Conservation (phyloP, 148 eudicot species). For the Vaccinium myrtillus region DNA sequence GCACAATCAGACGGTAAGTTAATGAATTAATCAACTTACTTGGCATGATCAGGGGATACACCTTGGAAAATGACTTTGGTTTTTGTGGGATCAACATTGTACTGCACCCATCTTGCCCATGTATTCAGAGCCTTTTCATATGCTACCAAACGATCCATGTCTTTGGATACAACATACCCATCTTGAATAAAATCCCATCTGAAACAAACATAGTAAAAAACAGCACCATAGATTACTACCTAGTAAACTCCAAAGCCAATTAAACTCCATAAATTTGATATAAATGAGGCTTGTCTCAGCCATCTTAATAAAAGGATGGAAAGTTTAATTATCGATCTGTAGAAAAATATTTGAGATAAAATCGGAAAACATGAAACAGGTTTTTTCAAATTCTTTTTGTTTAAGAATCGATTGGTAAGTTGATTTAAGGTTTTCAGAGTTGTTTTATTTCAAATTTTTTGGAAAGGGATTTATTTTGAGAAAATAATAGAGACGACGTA, state of each 20-base stretch:
- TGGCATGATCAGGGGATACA: slow-evolving; percentile 65
- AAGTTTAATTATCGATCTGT: not conserved
- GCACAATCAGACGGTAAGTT: too few species aligned
- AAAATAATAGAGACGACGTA: too few species aligned
- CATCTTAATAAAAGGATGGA: not conserved
- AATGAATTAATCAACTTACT: slow-evolving; percentile 31
- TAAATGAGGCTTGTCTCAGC: too few species aligned
- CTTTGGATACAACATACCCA: slow-evolving; percentile 32
- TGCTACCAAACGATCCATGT: slow-evolving; percentile 56
- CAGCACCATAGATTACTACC: not conserved
- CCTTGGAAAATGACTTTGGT: slow-evolving; percentile 63
- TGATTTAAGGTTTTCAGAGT: too few species aligned
- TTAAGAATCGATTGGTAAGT: too few species aligned
- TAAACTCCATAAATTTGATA: not conserved
- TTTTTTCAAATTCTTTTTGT: too few species aligned
- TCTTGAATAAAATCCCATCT: slow-evolving; percentile 54
- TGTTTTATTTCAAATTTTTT: too few species aligned
- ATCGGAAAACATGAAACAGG: not conserved
- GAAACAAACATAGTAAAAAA: not conserved
- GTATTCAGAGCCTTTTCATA: slow-evolving; percentile 62
- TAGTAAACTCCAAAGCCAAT: not conserved
- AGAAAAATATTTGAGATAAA: not conserved
- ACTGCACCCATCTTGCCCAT: slow-evolving; percentile 76
- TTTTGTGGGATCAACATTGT: slow-evolving; percentile 36
- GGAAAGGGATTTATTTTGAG: too few species aligned